Percentiles rank a stretch among this genome's conserved stretches.
Evolutionary conservation across 2,329 filamentous ascomycete genomes (phyloP).

Genomic region (Mariannaea sp.): DNA sequence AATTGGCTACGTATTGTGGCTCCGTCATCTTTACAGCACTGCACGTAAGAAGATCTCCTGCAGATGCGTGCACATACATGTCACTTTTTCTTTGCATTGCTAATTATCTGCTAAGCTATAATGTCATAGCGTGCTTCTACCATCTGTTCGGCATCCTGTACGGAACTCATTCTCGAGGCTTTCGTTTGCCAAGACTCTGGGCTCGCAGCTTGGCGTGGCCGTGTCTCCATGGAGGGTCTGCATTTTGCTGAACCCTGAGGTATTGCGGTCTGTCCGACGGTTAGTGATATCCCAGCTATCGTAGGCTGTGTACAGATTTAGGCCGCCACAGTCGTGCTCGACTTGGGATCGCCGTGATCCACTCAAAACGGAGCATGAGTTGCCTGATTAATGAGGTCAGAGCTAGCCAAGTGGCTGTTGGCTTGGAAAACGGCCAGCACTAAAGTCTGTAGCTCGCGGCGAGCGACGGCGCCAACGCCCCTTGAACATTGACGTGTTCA

Average conservation of each 20-base stretch:
- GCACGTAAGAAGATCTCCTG: constrained; percentile 3
- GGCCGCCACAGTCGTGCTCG: too few relatives aligned
- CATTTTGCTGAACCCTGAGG: background rate
- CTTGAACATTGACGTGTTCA: constrained; percentile 15
- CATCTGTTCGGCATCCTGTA: background rate
- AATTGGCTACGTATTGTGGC: too few relatives aligned
- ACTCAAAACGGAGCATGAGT: background rate
- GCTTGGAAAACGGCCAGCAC: background rate
- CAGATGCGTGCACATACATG: constrained; percentile 8
- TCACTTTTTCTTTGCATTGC: constrained; percentile 8
- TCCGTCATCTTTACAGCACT: too few relatives aligned
- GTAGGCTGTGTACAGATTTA: constrained; percentile 8
- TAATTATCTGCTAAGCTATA: too few relatives aligned
- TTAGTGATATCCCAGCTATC: background rate
- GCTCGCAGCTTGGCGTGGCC: background rate
- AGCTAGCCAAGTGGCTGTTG: constrained; percentile 1
- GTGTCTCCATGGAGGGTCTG: background rate
- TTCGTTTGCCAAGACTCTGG: background rate
- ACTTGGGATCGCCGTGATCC: too few relatives aligned
- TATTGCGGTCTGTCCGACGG: constrained; percentile 13
- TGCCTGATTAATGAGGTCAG: background rate
- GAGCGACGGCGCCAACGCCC: constrained; percentile 2
- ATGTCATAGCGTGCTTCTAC: constrained; percentile 3
- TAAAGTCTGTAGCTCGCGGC: background rate
- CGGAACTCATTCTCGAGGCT: background rate